phyloP scores from a whole-genome alignment of 2,329 filamentous ascomycete species.

The Neonectria neomacrospora region DNA sequence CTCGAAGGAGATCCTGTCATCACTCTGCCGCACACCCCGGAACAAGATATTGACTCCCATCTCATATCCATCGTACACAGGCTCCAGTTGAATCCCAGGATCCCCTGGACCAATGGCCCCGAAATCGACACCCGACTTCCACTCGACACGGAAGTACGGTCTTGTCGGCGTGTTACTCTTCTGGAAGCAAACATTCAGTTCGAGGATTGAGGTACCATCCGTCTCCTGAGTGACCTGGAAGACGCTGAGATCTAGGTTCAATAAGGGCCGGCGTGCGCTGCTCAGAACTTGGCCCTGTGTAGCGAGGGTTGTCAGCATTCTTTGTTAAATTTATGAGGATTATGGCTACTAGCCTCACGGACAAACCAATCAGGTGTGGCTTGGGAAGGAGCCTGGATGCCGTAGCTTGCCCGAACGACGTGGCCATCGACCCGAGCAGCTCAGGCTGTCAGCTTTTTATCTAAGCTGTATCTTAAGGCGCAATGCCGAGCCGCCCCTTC shows the following conservation, averaged over 20 bases:
- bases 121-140: neutral
- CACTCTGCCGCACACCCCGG: neutral
- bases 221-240: neutral
- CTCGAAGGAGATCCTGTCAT: neutral
- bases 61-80: neutral
- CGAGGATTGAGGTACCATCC: neutral
- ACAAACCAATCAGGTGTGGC: neutral
- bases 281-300: neutral
- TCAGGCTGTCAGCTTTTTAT: neutral
- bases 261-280: neutral
- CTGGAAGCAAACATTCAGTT: too few relatives aligned
- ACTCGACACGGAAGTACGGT: too few relatives aligned
- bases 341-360: neutral
- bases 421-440: neutral
- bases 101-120: neutral
- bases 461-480: neutral
- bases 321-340: neutral
- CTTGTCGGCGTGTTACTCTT: too few relatives aligned
- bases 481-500: neutral
- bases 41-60: neutral
- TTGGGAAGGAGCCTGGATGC: neutral
- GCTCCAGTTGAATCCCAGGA: neutral
- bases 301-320: neutral
- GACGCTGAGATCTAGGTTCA: neutral
- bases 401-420: neutral